These are phyloP conservation scores for Arctium lappa DNA, from an alignment of 129 eudicot genomes.

Conservation along the genomic window DNA sequence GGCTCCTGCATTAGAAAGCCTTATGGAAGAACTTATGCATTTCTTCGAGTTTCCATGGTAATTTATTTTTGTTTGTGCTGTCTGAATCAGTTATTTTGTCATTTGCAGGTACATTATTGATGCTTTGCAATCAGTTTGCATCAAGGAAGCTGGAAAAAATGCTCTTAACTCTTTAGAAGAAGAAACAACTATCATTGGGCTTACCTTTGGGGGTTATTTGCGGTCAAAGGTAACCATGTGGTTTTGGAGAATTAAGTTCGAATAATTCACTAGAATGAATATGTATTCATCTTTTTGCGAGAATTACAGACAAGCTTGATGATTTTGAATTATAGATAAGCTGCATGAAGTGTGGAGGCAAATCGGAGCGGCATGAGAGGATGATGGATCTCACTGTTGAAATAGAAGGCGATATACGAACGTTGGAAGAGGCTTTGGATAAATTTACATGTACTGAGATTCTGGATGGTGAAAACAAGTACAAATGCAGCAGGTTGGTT, in stretches of 20 bases:
- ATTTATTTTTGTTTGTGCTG: neutral
- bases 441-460: conserved; percentile 71
- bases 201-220: conserved; percentile 91
- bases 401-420: conserved; percentile 67
- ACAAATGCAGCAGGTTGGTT: conserved; percentile 83
- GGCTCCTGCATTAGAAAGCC: neutral
- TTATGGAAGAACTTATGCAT: neutral
- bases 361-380: conserved; percentile 77
- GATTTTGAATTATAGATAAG: conserved; percentile 46
- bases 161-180: conserved; percentile 50
- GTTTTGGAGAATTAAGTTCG: neutral
- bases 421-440: conserved; percentile 76
- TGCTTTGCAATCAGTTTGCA: conserved; percentile 73
- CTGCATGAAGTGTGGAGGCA: conserved; percentile 79
- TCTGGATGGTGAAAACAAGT: conserved; percentile 92
- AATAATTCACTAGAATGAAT: neutral
- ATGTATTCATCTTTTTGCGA: neutral
- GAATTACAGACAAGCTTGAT: neutral
- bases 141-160: conserved; percentile 52
- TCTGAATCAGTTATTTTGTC: neutral
- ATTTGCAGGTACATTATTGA: conserved; percentile 66
- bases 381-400: conserved; percentile 95
- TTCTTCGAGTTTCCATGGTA: neutral
- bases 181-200: conserved; percentile 82
- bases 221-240: conserved; percentile 68